phyloP scores from a whole-genome alignment of 2,329 filamentous ascomycete species.

The Sporothrix luriei region DNA sequence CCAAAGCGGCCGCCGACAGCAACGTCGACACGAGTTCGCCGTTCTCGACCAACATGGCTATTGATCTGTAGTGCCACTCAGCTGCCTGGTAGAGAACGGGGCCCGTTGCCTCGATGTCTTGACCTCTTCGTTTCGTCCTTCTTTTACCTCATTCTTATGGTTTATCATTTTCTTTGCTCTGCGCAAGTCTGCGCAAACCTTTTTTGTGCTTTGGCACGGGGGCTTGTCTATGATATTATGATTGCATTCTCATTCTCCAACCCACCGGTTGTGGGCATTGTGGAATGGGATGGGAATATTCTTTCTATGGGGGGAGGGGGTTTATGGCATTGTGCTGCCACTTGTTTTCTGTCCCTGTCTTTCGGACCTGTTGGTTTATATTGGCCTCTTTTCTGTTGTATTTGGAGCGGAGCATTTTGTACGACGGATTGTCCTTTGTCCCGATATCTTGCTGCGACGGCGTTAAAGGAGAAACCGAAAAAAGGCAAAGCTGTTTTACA shows the following conservation, averaged over 20 bases:
- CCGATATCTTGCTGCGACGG: background rate
- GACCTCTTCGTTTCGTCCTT: background rate
- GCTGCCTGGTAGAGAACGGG: background rate
- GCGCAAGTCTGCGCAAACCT: too few species aligned
- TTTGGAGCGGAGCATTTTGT: background rate
- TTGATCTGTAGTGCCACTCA: conserved; percentile 28
- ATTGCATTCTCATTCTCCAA: conserved; percentile 8
- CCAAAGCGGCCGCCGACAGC: conserved; percentile 25
- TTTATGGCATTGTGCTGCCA: background rate
- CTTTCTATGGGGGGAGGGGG: background rate
- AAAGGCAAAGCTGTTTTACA: background rate
- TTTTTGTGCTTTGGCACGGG: background rate
- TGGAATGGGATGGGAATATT: background rate
- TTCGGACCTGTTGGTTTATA: background rate
- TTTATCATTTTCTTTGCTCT: background rate
- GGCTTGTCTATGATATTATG: background rate
- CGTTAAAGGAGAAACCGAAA: background rate
- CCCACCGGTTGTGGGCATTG: background rate
- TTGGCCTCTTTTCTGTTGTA: conserved; percentile 1
- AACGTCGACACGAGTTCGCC: conserved; percentile 25
- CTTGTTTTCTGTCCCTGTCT: conserved; percentile 1
- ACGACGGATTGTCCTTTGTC: background rate
- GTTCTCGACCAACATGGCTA: conserved; percentile 35
- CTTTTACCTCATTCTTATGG: background rate
- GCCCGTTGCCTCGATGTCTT: background rate